Percentiles rank a stretch among this genome's conserved stretches.
Evolutionary conservation across 129 eudicot species (phyloP).

Genomic region (Logfia minima): DNA sequence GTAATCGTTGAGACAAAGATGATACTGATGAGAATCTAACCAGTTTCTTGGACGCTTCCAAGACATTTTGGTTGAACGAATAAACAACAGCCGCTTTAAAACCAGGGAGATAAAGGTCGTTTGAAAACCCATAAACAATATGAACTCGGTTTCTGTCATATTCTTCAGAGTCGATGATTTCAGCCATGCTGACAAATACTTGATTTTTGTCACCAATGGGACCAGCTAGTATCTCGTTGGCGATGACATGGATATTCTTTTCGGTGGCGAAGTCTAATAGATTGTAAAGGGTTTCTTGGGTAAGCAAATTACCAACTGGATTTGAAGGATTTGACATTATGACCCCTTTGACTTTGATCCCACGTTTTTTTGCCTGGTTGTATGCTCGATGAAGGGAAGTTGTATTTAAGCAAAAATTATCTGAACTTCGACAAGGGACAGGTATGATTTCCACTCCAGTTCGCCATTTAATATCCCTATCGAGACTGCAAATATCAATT

Average conservation of each 20-base stretch:
- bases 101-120: constrained; percentile 65
- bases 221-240: constrained; percentile 55
- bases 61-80: constrained; percentile 49
- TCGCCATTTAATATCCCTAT: constrained; percentile 87
- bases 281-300: constrained; percentile 59
- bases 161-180: constrained; percentile 56
- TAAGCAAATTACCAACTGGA: constrained; percentile 63
- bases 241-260: constrained; percentile 79
- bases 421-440: constrained; percentile 90
- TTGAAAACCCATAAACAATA: constrained; percentile 59
- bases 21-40: constrained; percentile 67
- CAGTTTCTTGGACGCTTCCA: constrained; percentile 65
- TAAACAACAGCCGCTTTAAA: constrained; percentile 61
- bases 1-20: constrained; percentile 58
- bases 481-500: constrained; percentile 50
- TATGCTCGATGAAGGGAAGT: constrained; percentile 70
- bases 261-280: constrained; percentile 80
- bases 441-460: constrained; percentile 83
- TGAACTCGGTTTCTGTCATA: constrained; percentile 60
- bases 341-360: constrained; percentile 73
- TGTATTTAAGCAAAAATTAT: constrained; percentile 55
- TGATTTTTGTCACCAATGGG: constrained; percentile 47
- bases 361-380: constrained; percentile 80
- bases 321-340: constrained; percentile 78
- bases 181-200: constrained; percentile 81